phyloP scores from a whole-genome alignment of 768 basidiomycete genomes.

The Mycena capillaripes region DNA sequence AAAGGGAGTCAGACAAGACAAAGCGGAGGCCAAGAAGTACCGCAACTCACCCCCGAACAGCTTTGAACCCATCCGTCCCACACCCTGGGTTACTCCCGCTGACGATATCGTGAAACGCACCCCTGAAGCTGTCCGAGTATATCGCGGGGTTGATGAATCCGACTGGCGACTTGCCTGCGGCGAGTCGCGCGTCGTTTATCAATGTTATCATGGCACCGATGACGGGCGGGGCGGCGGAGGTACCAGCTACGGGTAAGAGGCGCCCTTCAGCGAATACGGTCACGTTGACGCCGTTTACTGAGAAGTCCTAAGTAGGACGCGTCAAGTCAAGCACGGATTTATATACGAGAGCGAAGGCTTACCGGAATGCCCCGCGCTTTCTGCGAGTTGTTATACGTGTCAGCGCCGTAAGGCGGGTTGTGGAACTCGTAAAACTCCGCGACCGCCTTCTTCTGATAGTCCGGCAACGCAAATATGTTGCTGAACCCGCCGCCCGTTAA shows the following conservation, averaged over 20 bases:
- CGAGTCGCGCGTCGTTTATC: constrained; percentile 55
- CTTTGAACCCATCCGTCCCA: constrained; percentile 50
- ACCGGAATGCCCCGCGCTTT: constrained; percentile 1
- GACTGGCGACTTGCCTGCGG: constrained; percentile 46
- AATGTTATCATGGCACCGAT: constrained; percentile 51
- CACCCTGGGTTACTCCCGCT: constrained; percentile 57
- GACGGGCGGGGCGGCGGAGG: constrained; percentile 49
- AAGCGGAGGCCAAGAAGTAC: no score
- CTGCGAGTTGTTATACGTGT: constrained; percentile 3
- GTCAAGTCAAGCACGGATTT: neutral
- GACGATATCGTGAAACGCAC: constrained; percentile 56
- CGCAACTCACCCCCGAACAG: constrained; percentile 46
- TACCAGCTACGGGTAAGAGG: constrained; percentile 42
- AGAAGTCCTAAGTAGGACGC: neutral
- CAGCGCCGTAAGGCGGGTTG: neutral
- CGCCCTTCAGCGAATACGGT: neutral
- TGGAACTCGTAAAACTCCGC: neutral
- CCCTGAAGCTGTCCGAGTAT: constrained; percentile 47
- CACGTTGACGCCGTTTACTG: neutral
- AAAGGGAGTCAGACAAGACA: no score
- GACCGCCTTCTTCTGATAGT: neutral
- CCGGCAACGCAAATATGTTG: constrained; percentile 12
- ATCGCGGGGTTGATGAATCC: constrained; percentile 57
- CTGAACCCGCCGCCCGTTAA: constrained; percentile 11
- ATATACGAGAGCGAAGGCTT: neutral